A percentile compares a stretch with the other conserved stretches of the same genome.
Evolutionary conservation across 495 filamentous ascomycete species (phyloP).

Genomic region (Aspergillus heteromorphus): DNA sequence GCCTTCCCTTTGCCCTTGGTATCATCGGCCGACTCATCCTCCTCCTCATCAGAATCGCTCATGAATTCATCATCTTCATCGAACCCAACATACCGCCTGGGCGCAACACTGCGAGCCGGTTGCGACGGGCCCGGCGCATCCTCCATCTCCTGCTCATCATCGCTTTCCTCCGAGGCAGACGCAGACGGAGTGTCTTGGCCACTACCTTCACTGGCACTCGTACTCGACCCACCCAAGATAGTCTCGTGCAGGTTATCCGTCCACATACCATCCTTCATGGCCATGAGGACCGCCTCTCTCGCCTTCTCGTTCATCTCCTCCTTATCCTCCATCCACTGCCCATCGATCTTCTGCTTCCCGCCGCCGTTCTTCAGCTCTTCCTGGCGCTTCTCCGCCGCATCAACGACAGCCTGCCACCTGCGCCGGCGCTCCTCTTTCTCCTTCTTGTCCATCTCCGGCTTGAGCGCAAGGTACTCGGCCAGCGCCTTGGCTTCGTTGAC

Average conservation of each 20-base stretch:
- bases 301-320: constrained; percentile 79
- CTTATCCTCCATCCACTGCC: constrained; percentile 89
- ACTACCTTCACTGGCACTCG: constrained; percentile 48
- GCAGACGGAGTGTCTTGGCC: constrained; percentile 32
- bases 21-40: constrained; percentile 20
- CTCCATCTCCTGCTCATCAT: constrained; percentile 37
- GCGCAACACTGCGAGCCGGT: constrained; percentile 20
- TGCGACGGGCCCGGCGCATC: constrained; percentile 23
- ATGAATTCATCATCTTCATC: constrained; percentile 90
- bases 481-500: constrained; percentile 91
- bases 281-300: constrained; percentile 72
- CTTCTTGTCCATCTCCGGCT: constrained; percentile 92
- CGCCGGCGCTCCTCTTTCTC: constrained; percentile 79
- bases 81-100: constrained; percentile 68
- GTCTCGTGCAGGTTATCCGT: constrained; percentile 43
- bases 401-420: constrained; percentile 80
- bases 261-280: constrained; percentile 61
- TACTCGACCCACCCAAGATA: constrained; percentile 39
- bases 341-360: constrained; percentile 67
- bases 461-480: constrained; percentile 89
- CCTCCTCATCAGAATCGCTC: constrained; percentile 66
- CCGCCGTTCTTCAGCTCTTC: constrained; percentile 69
- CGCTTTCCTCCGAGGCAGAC: constrained; percentile 46
- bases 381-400: constrained; percentile 71
- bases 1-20: constrained; percentile 36